A percentile compares a stretch with the other conserved stretches of the same genome.
Conservation (phyloP, 768 basidiomycete genomes). For the Leucosporidium yakuticum region DNA sequence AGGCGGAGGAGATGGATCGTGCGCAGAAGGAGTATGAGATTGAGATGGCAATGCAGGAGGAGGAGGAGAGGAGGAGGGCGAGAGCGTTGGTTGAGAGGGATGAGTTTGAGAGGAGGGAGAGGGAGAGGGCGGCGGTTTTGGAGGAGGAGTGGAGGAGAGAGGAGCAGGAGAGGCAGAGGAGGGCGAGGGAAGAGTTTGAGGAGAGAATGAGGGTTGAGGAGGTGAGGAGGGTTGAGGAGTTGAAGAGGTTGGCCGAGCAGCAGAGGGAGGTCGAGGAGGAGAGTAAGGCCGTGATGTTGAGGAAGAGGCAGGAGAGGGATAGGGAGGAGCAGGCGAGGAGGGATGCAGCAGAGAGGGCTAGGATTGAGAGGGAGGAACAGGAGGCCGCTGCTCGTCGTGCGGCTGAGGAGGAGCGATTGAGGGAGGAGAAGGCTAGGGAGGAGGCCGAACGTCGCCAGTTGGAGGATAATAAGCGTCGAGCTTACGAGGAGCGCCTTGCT, state of each 20-base stretch:
- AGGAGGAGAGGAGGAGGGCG: no score
- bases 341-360: slow-evolving; percentile 13
- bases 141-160: background rate
- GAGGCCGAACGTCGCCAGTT: slow-evolving; percentile 10
- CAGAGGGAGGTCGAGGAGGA: slow-evolving; percentile 17
- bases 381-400: no score
- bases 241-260: background rate
- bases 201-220: background rate
- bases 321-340: slow-evolving; percentile 7
- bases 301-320: background rate
- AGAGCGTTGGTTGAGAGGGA: no score
- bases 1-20: slow-evolving; percentile 1
- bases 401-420: background rate
- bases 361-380: slow-evolving; percentile 6
- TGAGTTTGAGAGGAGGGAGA: no score
- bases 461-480: slow-evolving; percentile 9
- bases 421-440: slow-evolving; percentile 4
- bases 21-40: slow-evolving; percentile 8
- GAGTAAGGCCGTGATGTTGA: background rate
- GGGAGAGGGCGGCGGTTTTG: background rate
- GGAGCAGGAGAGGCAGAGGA: background rate
- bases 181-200: background rate
- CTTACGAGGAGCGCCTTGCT: slow-evolving; percentile 5
- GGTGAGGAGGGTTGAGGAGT: background rate
- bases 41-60: background rate